Base-by-base conservation (phyloP, 2,329 filamentous ascomycete species). In the Fusarium haematococcum region DNA sequence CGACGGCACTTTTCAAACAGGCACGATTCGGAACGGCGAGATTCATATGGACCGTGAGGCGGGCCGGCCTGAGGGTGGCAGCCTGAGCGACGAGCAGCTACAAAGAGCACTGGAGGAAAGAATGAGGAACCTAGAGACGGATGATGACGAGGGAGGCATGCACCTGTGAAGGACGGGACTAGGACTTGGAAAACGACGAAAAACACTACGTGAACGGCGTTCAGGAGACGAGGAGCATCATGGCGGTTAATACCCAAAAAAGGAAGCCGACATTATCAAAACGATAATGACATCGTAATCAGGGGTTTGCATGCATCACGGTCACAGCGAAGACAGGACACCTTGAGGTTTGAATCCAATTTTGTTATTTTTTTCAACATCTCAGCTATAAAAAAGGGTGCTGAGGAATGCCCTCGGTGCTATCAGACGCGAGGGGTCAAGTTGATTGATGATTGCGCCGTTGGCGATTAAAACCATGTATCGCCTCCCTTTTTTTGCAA, bases 1-100 rank as follows among this genome's bases (percentile, higher is more conserved):
- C 32, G 90, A 92, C 77, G 91, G 91, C 27, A 92, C 91, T 1
- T 92, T 92, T 76, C 88, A 90, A 79, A 89, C 87, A 1, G 90
- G 90, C 11, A 87, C 86, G 16, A 86, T 92, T 75, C 84, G 86
- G 3, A 84, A 85, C 68, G 88, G 88, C 27, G 82, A 86, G 76
- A 74, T 89, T 4, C 83, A 81, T n/a, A 83, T 89, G 79, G 85
- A 88, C 75, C 64, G 65, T 5, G 74, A 77, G 41, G 63, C 77
- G 1, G 75, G 71, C 16, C 71, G 63, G 18, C 67, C 75, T 14
- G 67, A 77, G 18, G 86, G 88, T 23, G 88, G 88, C 11, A 85
- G 86, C 35, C 72, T 92, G 64, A 86, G 84, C 25, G 91, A 92
- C 70, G 89, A 91, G 71, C 87, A 92, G 79, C 82, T 93, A 63